Conservation (phyloP, 306 rosid species). For the Luffa aegyptiaca region DNA sequence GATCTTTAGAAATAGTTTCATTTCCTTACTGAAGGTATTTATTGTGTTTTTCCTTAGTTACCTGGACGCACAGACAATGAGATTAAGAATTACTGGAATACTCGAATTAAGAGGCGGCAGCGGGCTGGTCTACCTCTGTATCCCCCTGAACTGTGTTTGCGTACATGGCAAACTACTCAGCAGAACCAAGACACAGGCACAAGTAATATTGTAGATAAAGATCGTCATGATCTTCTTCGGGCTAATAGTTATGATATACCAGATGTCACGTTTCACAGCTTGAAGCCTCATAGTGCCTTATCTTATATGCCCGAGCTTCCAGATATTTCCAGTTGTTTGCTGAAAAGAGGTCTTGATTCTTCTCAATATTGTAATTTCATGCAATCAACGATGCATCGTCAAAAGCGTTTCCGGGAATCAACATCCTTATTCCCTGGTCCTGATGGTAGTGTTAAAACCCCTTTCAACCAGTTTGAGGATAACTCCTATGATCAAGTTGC, state of each 20-base stretch:
- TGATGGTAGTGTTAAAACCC: conserved; percentile 27
- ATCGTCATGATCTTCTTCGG: conserved; percentile 35
- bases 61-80: conserved; percentile 99
- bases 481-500: conserved; percentile 33
- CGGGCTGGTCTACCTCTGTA: conserved; percentile 91
- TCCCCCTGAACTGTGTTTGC: conserved; percentile 68
- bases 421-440: conserved; percentile 37
- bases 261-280: conserved; percentile 45
- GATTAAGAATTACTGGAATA: conserved; percentile 98
- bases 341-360: conserved; percentile 55
- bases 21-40: conserved; percentile 10
- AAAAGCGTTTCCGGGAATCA: conserved; percentile 60
- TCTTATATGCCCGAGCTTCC: conserved; percentile 44
- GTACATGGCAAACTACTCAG: conserved; percentile 42
- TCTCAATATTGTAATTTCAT: conserved; percentile 42
- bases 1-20: conserved; percentile 7
- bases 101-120: conserved; percentile 81
- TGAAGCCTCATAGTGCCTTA: conserved; percentile 39
- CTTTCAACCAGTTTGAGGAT: conserved; percentile 35
- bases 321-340: conserved; percentile 30
- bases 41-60: conserved; percentile 41
- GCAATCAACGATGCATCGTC: conserved; percentile 43
- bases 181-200: conserved; percentile 35
- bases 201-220: conserved; percentile 31
- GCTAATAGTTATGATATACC: conserved; percentile 42